A percentile compares a stretch with the other conserved stretches of the same genome.
Evolutionary conservation across 2,329 filamentous ascomycete genomes (phyloP).

Genomic region (Alternaria sp.): DNA sequence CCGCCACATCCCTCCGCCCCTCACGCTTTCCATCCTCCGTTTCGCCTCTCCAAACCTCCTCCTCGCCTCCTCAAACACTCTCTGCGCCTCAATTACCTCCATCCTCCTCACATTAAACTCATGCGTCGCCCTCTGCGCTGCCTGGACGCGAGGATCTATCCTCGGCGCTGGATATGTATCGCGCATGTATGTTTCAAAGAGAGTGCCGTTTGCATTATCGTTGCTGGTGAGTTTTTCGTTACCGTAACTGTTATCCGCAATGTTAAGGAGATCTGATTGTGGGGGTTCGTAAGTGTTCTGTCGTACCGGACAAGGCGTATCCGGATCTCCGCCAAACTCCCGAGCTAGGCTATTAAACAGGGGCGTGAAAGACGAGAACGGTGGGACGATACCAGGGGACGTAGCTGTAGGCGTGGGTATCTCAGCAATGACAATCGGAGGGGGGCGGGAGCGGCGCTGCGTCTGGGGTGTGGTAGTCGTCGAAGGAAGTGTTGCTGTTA

Average conservation of each 20-base stretch:
- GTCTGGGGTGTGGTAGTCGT: background rate
- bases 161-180: background rate
- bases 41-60: conserved; percentile 7
- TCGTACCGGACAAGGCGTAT: background rate
- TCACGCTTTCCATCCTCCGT: conserved; percentile 5
- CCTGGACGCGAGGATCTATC: background rate
- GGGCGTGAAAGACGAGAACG: background rate
- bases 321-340: background rate
- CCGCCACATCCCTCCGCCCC: background rate
- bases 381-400: background rate
- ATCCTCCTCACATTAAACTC: conserved; percentile 10
- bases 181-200: background rate
- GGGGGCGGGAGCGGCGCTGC: background rate
- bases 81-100: conserved; percentile 3
- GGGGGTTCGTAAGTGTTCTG: background rate
- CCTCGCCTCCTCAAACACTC: conserved; percentile 1
- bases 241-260: background rate
- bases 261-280: background rate
- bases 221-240: background rate
- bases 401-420: background rate
- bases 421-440: background rate
- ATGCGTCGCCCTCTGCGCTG: conserved; percentile 7
- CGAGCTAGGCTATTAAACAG: background rate
- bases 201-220: background rate
- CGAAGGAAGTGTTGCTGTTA: background rate